Base-by-base conservation (phyloP, 495 filamentous ascomycete species). In the Xylona heveae region DNA sequence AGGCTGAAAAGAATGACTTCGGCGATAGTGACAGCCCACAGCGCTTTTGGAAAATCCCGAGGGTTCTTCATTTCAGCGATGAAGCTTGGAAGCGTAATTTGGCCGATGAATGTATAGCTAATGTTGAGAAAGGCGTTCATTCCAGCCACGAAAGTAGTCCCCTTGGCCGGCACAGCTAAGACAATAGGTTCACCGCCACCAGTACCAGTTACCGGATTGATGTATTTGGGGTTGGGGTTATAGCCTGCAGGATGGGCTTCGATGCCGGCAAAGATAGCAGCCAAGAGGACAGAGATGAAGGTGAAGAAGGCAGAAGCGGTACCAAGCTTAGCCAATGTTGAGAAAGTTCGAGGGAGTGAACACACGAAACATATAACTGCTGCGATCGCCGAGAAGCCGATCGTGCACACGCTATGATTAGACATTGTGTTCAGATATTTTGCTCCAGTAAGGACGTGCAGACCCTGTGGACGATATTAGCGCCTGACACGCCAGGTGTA, bases 61-160 rank as follows among this genome's bases (percentile, higher is more conserved):
- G 81, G 81, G 22, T 88, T 65, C 45, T 68, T 71, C 81, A 91
- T 91, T 48, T 91, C 81, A 3, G 81, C 81, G 39, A 91, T 91
- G 57, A 91, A 91, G 42, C 71, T 78, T 2, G 81, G 81, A 16
- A 91, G 59, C 0, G 81, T 91, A 49, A 91, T 91, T 47, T 91
- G 81, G 3, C 81, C 81, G 40, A 91, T 88, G 52, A 91, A 88
- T 5, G 81, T 91, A 50, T 88, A 91, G 51, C 66, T 70, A 45
- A 91, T 90, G 49, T 91, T 91, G 40, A 90, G 54, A 53, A 88
- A 88, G 2, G 80, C 81, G 30, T 65, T 79, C 53, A 85, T 64
- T 5, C 74, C 81, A 4, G 57, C 54, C 10, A 91, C 76, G 36
- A 82, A 88, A 0, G 74, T 74, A 0, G 78, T 84, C n/a, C 68